A percentile compares a stretch with the other conserved stretches of the same genome.
Evolutionary conservation across 768 basidiomycete genomes (phyloP).

Genomic region (Boletus subcaerulescens): DNA sequence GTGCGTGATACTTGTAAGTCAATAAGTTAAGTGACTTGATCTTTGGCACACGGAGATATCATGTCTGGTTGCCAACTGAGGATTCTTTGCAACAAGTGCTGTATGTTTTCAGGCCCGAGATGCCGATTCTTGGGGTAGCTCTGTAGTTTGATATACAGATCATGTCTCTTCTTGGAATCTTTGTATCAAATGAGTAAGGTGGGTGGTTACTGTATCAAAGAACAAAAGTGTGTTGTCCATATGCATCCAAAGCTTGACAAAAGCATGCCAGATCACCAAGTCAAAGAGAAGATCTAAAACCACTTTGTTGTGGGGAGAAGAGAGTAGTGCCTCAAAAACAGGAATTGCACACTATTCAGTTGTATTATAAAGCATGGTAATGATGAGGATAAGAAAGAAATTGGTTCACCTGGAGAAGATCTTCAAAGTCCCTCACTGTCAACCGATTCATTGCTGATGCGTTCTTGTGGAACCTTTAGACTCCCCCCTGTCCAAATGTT

Average conservation of each 20-base stretch:
- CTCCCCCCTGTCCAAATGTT: not conserved
- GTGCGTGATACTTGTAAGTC: too few species aligned
- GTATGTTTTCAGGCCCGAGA: too few species aligned
- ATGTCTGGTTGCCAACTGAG: too few species aligned
- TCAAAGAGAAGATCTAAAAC: conserved; percentile 15
- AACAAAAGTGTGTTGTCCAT: not conserved
- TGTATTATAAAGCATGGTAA: too few species aligned
- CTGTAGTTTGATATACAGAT: too few species aligned
- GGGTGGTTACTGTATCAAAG: not conserved
- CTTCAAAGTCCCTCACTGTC: not conserved
- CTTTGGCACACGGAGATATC: too few species aligned
- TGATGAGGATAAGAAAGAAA: too few species aligned
- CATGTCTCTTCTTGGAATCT: too few species aligned
- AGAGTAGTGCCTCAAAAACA: not conserved
- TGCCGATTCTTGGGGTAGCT: too few species aligned
- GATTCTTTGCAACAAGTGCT: too few species aligned
- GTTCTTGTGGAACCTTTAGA: not conserved
- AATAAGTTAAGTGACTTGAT: too few species aligned
- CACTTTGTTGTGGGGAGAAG: not conserved
- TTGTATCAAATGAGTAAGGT: too few species aligned
- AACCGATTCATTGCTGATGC: not conserved
- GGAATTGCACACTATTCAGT: not conserved
- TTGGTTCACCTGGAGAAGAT: not conserved
- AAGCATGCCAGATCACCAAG: conserved; percentile 4
- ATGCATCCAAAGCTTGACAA: not conserved